Evolutionary conservation across 176 grass and related monocot species (phyloP).

Genomic region (Saccharum officinarum): DNA sequence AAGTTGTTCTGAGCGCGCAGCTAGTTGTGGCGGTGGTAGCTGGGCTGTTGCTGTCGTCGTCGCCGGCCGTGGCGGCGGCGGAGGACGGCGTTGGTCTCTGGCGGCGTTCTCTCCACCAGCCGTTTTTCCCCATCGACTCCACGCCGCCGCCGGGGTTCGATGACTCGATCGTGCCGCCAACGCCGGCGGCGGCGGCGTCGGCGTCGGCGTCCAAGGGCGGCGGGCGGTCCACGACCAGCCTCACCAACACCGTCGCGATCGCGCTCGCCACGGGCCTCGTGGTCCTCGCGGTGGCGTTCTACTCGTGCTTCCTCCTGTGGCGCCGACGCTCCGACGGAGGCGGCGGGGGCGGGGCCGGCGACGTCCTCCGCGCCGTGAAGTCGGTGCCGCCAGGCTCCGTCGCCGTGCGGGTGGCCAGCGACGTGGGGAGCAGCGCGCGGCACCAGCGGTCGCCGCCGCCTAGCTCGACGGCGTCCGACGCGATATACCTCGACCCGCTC

Average conservation of each 20-base stretch:
- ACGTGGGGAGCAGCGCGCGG: conserved; percentile 44
- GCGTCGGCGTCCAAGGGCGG: not conserved
- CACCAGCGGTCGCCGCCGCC: conserved; percentile 43
- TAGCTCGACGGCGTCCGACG: conserved; percentile 53
- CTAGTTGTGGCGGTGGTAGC: conserved; percentile 7
- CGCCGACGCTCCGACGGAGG: conserved; percentile 22
- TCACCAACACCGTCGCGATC: conserved; percentile 56
- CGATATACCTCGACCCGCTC: conserved; percentile 47
- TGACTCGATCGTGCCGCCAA: not conserved
- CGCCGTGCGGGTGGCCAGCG: conserved; percentile 24
- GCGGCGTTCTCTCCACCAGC: conserved; percentile 61
- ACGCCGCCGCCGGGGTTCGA: conserved; percentile 40
- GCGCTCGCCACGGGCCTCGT: conserved; percentile 50
- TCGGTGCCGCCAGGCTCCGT: conserved; percentile 1
- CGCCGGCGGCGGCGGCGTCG: not conserved
- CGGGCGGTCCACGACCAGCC: conserved; percentile 16
- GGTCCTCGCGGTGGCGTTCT: conserved; percentile 24
- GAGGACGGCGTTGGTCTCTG: not conserved
- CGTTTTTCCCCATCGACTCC: conserved; percentile 53
- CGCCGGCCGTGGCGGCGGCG: not conserved
- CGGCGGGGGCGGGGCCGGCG: not conserved
- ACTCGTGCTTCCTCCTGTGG: conserved; percentile 58
- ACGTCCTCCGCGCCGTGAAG: not conserved
- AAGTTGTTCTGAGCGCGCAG: not conserved
- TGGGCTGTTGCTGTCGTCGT: not conserved